Evolutionary conservation across 768 basidiomycete species (phyloP), one percentile per base, ranked within the genome.

Genomic region (Rhizopogon sp.): DNA sequence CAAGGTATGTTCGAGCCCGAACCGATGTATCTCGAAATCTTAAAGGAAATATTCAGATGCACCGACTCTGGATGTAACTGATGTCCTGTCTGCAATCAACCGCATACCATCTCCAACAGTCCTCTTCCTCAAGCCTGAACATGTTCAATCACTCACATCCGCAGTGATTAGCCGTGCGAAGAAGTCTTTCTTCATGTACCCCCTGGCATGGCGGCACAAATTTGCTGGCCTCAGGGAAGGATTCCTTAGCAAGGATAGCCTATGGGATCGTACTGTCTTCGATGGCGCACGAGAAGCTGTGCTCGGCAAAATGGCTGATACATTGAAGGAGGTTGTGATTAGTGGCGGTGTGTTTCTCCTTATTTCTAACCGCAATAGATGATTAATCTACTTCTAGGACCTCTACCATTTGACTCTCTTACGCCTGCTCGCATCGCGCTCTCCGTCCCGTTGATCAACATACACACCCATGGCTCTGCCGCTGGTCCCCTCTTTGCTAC

Each of bases 181-280:
- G 51, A 79, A 74, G 57, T 81, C 77, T 3, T 76, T 74, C 54
- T 57, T 84, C 14, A 59, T 87, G 16, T 85, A 80, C 63, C 67
- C 80, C 5, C 66, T 93, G 50, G 90, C 85, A 2, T 84, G 83
- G 77, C 79, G 88, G 33, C 94, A 94, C 70, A 96, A 96, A 66
- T 57, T 83, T 16, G 76, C 85, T 0, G 80, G 77, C 3, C 69
- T 94, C 4, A 64, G 70, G 0, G 87, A 90, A 54, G 94, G 94
- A 5, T 89, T 85, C 60, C 59, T 93, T 40, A 85, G 81, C 14
- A 86, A 86, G 64, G 84, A 88, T 55, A 87, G 88, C 55, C 66
- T 92, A n/a, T 93, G 90, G 87, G 93, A 97, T 66, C 79, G 85
- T 51, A 70, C 87, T 10, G 80, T 92, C 29, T 89, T 91, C 66